A percentile compares a stretch with the other conserved stretches of the same genome.
Evolutionary conservation across 2,329 filamentous ascomycete species (phyloP).

Genomic region (Colletotrichum sp.): DNA sequence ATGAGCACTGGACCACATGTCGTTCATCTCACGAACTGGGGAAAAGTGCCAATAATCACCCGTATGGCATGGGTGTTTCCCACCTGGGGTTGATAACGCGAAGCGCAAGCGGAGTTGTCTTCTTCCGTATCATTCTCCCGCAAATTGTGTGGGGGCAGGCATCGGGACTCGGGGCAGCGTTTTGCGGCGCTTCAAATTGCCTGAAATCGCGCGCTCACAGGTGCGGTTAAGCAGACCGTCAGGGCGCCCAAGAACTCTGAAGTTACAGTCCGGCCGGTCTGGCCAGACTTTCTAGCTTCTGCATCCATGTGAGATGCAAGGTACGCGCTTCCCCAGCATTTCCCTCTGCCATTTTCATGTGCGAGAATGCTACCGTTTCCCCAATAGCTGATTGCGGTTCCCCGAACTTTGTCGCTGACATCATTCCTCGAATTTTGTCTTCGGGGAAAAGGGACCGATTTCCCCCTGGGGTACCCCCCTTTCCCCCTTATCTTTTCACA

Average conservation of each 20-base stretch:
- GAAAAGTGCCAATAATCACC: neutral
- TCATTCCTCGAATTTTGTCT: slow-evolving; percentile 6
- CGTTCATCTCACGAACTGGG: neutral
- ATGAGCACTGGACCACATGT: neutral
- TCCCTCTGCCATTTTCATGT: neutral
- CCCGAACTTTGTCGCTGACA: slow-evolving; percentile 13
- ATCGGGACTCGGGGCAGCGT: slow-evolving; percentile 7
- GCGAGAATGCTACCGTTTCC: slow-evolving; percentile 1
- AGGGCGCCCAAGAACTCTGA: neutral
- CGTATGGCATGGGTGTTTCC: neutral
- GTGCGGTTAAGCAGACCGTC: slow-evolving; percentile 1
- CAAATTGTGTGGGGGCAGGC: slow-evolving; percentile 3
- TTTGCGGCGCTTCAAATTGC: slow-evolving; percentile 18
- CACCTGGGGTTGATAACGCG: slow-evolving; percentile 3
- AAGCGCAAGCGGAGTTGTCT: slow-evolving; percentile 7
- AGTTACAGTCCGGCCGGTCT: neutral
- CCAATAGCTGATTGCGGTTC: neutral
- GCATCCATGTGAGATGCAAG: slow-evolving; percentile 13
- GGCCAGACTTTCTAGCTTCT: neutral
- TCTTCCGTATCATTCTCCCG: neutral
- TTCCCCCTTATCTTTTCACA: slow-evolving; percentile 16
- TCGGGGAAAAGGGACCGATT: slow-evolving; percentile 14
- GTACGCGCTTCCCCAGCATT: slow-evolving; percentile 16
- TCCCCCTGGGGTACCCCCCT: slow-evolving; percentile 2
- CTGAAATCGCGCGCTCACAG: slow-evolving; percentile 7